A percentile compares a stretch with the other conserved stretches of the same genome.
phyloP scores from a whole-genome alignment of 345 rosid species.

The Boechera divaricarpa region DNA sequence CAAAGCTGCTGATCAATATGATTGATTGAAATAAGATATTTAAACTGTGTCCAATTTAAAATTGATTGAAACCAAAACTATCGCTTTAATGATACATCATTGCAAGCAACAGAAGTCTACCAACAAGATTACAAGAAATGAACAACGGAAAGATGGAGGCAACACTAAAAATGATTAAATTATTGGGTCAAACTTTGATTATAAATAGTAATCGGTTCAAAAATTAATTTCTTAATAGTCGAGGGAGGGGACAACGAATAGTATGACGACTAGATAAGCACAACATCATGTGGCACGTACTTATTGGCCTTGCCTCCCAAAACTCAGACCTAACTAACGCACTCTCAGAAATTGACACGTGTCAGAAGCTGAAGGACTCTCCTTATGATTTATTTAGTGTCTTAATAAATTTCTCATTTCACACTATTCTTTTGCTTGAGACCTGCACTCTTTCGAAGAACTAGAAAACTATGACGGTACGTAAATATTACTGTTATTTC shows the following conservation, averaged over 20 bases:
- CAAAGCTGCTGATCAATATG: slow-evolving; percentile 1
- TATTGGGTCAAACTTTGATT: slow-evolving; percentile 17
- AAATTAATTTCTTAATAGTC: slow-evolving; percentile 26
- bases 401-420: slow-evolving; percentile 25
- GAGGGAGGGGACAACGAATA: slow-evolving; percentile 13
- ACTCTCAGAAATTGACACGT: slow-evolving; percentile 45
- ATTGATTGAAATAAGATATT: slow-evolving; percentile 7
- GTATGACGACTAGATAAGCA: slow-evolving; percentile 48
- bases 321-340: slow-evolving; percentile 44
- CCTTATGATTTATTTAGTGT: background rate
- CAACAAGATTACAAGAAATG: slow-evolving; percentile 33
- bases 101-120: slow-evolving; percentile 42
- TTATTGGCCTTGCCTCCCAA: slow-evolving; percentile 33
- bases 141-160: slow-evolving; percentile 10
- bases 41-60: slow-evolving; percentile 3
- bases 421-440: slow-evolving; percentile 13
- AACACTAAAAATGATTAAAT: background rate
- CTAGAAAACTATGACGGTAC: slow-evolving; percentile 41
- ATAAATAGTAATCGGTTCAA: slow-evolving; percentile 22
- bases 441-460: slow-evolving; percentile 22
- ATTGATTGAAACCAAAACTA: slow-evolving; percentile 33
- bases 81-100: slow-evolving; percentile 21
- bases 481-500: background rate
- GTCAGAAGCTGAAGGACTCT: slow-evolving; percentile 36
- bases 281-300: slow-evolving; percentile 50